Base-by-base conservation (phyloP, 495 filamentous ascomycete genomes). In the Thermochaetoides thermophila region DNA sequence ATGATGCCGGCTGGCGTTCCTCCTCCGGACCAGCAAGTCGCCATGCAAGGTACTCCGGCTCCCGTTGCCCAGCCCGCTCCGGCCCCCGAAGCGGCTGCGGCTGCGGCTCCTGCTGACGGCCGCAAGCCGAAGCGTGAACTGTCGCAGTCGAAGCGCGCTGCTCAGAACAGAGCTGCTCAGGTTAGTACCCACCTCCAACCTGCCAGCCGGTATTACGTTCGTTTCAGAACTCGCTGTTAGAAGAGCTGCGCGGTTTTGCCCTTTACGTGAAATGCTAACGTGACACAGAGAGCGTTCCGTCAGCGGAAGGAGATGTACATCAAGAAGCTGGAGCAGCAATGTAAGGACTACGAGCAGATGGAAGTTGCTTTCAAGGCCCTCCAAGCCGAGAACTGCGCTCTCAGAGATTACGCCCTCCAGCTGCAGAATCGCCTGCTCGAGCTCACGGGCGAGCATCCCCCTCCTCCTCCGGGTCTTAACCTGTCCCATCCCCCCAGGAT, bases 221-320 rank as follows among this genome's bases (percentile, higher is more conserved):
- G n/a, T n/a, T n/a, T n/a, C n/a, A n/a, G n/a, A n/a, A n/a, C n/a
- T n/a, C n/a, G n/a, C n/a, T n/a, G n/a, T n/a, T n/a, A n/a, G n/a
- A n/a, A n/a, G n/a, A n/a, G n/a, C n/a, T n/a, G n/a, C n/a, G n/a
- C n/a, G n/a, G n/a, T n/a, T n/a, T n/a, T n/a, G n/a, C n/a, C n/a
- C n/a, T n/a, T n/a, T n/a, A n/a, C n/a, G n/a, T n/a, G n/a, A n/a
- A n/a, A n/a, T n/a, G n/a, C n/a, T n/a, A n/a, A n/a, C n/a, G n/a
- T n/a, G n/a, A n/a, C n/a, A 37, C 44, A 96, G 89, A 76, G 89
- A 44, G 89, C 89, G 14, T 97, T 97, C 59, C 82, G 89, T 16
- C 86, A 95, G 64, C 81, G 89, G 33, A 97, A 97, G 57, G 89
- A 97, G 59, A 81, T 76, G 20, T 94, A 96, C 53, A 97, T 97